Conservation (phyloP, 805 yeast species). For the Metschnikowia similis region DNA sequence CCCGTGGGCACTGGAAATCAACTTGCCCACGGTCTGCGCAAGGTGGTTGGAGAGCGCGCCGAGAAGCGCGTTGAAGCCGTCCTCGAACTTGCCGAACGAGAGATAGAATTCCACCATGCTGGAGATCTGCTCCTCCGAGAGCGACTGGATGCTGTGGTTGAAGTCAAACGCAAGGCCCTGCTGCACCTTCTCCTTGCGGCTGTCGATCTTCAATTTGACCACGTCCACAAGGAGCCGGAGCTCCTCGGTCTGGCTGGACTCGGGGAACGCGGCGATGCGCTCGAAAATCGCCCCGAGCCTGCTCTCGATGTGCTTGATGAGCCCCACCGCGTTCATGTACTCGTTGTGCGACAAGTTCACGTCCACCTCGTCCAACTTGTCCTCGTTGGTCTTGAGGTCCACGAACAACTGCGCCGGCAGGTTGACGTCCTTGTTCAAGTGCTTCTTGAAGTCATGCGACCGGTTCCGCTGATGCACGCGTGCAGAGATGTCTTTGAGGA, state of each 20-base stretch:
- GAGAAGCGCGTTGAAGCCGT: conserved; percentile 32
- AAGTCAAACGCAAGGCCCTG: conserved; percentile 36
- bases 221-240: conserved; percentile 35
- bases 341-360: conserved; percentile 59
- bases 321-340: conserved; percentile 44
- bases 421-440: conserved; percentile 6
- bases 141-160: conserved; percentile 28
- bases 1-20: conserved; percentile 39
- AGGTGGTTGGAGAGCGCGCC: conserved; percentile 32
- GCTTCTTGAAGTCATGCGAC: conserved; percentile 40
- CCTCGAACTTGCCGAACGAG: conserved; percentile 32
- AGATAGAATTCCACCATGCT: conserved; percentile 34
- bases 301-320: conserved; percentile 34
- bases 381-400: conserved; percentile 53
- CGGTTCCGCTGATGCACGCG: conserved; percentile 59
- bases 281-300: conserved; percentile 28
- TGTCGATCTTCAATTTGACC: conserved; percentile 36
- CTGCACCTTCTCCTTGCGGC: conserved; percentile 34
- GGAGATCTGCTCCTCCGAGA: conserved; percentile 28
- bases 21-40: conserved; percentile 27
- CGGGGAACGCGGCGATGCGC: conserved; percentile 16
- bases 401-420: conserved; percentile 30
- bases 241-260: conserved; percentile 20
- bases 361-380: conserved; percentile 64
- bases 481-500: conserved; percentile 55